phyloP scores from a whole-genome alignment of 2,329 filamentous ascomycete genomes.

The Colletotrichum filicis region DNA sequence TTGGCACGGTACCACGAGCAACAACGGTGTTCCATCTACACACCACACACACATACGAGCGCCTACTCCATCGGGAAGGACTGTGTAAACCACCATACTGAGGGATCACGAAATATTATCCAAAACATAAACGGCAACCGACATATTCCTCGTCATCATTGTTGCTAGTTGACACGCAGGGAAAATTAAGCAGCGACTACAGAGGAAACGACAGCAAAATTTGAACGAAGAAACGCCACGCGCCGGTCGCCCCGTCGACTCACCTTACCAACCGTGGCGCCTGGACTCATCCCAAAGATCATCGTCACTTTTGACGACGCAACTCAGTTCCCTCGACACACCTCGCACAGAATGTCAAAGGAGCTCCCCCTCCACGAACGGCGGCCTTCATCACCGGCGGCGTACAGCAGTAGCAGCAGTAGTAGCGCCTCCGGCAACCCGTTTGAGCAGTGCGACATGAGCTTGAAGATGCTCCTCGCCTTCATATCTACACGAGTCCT shows the following conservation, averaged over 20 bases:
- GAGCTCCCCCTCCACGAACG: slow-evolving; percentile 29
- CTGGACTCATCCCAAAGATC: neutral
- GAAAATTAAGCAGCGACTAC: neutral
- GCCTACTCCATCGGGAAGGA: slow-evolving; percentile 19
- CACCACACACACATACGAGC: slow-evolving; percentile 19
- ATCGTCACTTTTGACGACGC: neutral
- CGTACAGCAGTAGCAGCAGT: neutral
- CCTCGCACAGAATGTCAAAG: slow-evolving; percentile 11
- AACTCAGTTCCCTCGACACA: neutral
- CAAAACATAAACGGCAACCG: neutral
- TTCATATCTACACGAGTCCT: slow-evolving; percentile 55
- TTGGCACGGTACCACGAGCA: slow-evolving; percentile 20
- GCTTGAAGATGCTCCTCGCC: slow-evolving; percentile 46
- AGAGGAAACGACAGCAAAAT: neutral
- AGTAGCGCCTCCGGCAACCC: neutral
- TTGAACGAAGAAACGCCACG: neutral
- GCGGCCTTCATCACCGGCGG: slow-evolving; percentile 14
- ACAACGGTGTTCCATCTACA: neutral
- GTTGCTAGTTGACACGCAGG: too few species aligned
- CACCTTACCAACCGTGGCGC: neutral
- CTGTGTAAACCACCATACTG: neutral
- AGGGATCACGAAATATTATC: neutral
- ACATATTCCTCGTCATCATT: neutral
- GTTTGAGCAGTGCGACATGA: slow-evolving; percentile 27
- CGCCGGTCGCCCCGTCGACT: neutral